Base-by-base conservation (phyloP, 306 rosid genomes). In the Psophocarpus tetragonolobus region DNA sequence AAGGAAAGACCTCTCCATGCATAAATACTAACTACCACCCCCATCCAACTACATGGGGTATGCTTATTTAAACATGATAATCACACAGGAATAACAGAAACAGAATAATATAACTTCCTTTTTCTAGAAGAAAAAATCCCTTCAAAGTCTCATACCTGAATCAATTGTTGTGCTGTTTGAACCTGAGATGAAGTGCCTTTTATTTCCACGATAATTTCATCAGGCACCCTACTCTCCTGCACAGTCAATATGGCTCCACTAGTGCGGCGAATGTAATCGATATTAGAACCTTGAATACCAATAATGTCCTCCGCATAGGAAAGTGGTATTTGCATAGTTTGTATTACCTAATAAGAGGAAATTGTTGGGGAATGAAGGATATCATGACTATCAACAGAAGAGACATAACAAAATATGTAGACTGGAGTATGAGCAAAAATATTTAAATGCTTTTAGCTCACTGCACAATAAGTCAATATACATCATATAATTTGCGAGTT, bases 181-280 rank as follows among this genome's bases (percentile, higher is more conserved):
- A 94, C 98, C 78, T 94, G 90, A 38, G 97, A 76, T 33, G 98
- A 84, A 71, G 89, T 89, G 74, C 98, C 98, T 80, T 92, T 92
- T 76, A 94, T 90, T 89, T 94, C 97, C 78, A 94, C 94, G 4
- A 88, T 75, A 44, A 94, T 90, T 82, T 94, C 98, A 83, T 94
- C 96, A 27, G 91, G 96, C 53, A 85, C 94, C 84, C 92, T 81
- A 85, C 91, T 87, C 88, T 94, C 98, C 83, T 94, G 93, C 73
- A 94, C 91, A n/a, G 93, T 94, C 82, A 94, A 81, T 69, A 90
- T 84, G 83, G 98, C 97, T 80, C 98, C 97, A 62, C 98, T 94
- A 71, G 88, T 84, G 20, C 96, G 91, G 18, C 97, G 97, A 80
- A 94, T 94, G 83, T 80, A 91, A 56, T 90, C 98, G 71, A 94